These are phyloP conservation scores for Echria macrotheca DNA, from an alignment of 495 filamentous ascomycete species.

Conservation along the genomic window DNA sequence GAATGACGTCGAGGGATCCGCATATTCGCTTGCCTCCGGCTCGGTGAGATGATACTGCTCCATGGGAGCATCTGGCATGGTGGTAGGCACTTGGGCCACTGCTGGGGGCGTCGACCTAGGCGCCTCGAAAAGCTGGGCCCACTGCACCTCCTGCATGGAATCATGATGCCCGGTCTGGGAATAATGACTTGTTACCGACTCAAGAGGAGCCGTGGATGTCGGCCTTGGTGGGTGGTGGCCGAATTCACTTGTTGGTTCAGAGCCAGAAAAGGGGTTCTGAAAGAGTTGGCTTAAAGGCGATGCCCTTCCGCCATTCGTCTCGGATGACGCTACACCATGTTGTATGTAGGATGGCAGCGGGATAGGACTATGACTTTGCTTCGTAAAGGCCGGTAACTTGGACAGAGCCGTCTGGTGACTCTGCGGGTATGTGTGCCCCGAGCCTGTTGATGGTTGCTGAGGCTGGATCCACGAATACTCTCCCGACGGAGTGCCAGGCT, in stretches of 20 bases:
- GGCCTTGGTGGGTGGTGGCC: background rate
- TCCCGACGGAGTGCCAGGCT: constrained; percentile 1
- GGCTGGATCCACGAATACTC: constrained; percentile 18
- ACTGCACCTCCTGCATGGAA: constrained; percentile 2
- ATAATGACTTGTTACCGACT: background rate
- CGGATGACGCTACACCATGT: constrained; percentile 10
- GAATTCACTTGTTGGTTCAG: constrained; percentile 8
- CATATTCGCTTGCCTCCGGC: no score
- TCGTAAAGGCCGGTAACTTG: constrained; percentile 12
- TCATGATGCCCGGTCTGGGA: background rate
- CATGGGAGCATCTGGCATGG: no score
- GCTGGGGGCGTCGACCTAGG: background rate
- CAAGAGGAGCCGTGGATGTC: background rate
- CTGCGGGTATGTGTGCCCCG: background rate
- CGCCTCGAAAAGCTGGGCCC: background rate
- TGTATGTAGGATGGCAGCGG: constrained; percentile 28
- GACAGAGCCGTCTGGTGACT: constrained; percentile 3
- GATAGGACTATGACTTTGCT: constrained; percentile 32
- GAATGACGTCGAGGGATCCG: no score
- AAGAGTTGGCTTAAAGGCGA: constrained; percentile 13
- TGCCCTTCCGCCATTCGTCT: background rate
- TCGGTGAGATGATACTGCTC: no score
- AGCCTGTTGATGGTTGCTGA: constrained; percentile 2
- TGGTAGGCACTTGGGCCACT: no score
- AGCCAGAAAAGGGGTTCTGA: no score